Evolutionary conservation across 2,329 filamentous ascomycete species (phyloP), one percentile per base, ranked within the genome.

Genomic region (Penicillium nordicum): DNA sequence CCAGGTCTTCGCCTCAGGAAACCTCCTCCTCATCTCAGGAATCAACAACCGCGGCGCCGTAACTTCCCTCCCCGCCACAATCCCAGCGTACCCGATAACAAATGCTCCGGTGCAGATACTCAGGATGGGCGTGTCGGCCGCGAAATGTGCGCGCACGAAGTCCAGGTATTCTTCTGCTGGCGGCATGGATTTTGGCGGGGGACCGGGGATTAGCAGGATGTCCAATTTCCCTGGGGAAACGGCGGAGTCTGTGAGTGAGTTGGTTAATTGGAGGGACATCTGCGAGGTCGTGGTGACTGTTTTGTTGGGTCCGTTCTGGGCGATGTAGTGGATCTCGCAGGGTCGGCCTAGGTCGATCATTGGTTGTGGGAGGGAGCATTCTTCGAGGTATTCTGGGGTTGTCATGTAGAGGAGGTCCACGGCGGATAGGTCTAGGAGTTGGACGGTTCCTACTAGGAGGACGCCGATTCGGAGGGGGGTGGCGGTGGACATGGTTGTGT

Each of bases 351-450:
- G 61, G 16, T 65, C 50, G 14, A 67, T 30, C 16, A 75, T 56
- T 2, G 69, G 62, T 40, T 63, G 58, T 2, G 74, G 72, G 14
- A 75, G 63, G 5, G 66, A 57, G 58, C 69, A 68, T 30, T 63
- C 64, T 25, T 50, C 21, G 25, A 77, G 57, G 56, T 66, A 67
- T 27, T 58, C 55, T 2, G 66, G 67, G 3, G 59, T 66, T 16
- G 69, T 55, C 72, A 77, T 77, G 55, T 65, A 66, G 49, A 77
- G 68, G 41, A 75, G 67, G 55, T 77, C 74, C 10, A 76, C 63
- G 18, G 69, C 63, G 12, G 71, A 65, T 38, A 76, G 58, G 57
- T 77, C 74, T 34, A 77, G 67, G 50, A 76, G 69, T 63, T 77
- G 74, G 41, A 75, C 67, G 1, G 64, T 61, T 10, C 66, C 62